phyloP scores from a whole-genome alignment of 2,329 filamentous ascomycete genomes.

The Tolypocladium tundrense region DNA sequence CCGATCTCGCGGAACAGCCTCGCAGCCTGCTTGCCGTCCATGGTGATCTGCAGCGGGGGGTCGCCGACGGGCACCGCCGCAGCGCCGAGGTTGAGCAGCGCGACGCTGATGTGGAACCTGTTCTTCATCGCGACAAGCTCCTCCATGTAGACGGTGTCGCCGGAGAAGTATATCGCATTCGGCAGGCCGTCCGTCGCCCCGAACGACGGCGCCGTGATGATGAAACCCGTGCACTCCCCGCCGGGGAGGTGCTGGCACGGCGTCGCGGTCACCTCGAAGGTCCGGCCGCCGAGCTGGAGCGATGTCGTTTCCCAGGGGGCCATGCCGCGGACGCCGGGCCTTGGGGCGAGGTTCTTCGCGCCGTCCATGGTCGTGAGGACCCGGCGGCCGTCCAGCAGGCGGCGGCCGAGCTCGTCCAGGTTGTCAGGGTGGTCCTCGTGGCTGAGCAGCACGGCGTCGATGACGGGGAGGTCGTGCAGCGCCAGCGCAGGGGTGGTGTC shows the following conservation, averaged over 20 bases:
- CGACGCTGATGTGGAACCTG: slow-evolving; percentile 24
- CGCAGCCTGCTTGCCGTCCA: slow-evolving; percentile 31
- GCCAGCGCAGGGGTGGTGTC: slow-evolving; percentile 22
- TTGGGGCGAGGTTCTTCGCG: slow-evolving; percentile 29
- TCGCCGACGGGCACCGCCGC: slow-evolving; percentile 14
- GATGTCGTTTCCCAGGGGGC: slow-evolving; percentile 25
- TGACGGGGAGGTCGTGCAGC: slow-evolving; percentile 28
- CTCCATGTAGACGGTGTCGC: slow-evolving; percentile 36
- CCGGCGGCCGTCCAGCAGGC: slow-evolving; percentile 31
- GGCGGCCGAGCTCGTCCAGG: slow-evolving; percentile 33
- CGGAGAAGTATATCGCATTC: slow-evolving; percentile 38
- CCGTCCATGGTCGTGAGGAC: slow-evolving; percentile 37
- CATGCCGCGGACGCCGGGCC: slow-evolving; percentile 29
- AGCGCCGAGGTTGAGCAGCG: slow-evolving; percentile 33
- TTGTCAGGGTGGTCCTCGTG: slow-evolving; percentile 42
- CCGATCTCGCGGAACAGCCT: slow-evolving; percentile 25
- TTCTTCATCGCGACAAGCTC: slow-evolving; percentile 25
- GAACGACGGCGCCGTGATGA: slow-evolving; percentile 25
- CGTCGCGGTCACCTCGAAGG: slow-evolving; percentile 29
- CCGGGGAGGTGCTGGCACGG: slow-evolving; percentile 32
- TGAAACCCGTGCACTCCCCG: slow-evolving; percentile 34
- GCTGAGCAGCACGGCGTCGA: slow-evolving; percentile 37
- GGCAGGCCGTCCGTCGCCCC: slow-evolving; percentile 24
- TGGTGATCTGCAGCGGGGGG: slow-evolving; percentile 26
- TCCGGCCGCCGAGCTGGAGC: slow-evolving; percentile 17